Conservation (phyloP, 2,329 filamentous ascomycete genomes). For the Purpureocillium lavendulum region DNA sequence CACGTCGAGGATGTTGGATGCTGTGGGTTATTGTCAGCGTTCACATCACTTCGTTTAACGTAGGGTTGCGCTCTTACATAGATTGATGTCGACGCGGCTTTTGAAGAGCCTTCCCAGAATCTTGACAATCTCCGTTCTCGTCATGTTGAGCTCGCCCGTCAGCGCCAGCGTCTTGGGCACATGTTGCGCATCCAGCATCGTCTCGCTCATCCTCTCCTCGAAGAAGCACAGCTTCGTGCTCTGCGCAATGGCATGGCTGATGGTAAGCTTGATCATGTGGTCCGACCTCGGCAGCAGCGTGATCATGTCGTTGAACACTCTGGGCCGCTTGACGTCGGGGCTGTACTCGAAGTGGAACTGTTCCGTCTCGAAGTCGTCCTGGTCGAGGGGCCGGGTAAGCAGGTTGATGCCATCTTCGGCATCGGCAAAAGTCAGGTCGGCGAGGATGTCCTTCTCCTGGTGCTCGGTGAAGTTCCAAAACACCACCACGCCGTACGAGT, state of each 20-base stretch:
- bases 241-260: constrained; percentile 94
- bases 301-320: constrained; percentile 99
- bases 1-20: constrained; percentile 90
- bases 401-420: constrained; percentile 57
- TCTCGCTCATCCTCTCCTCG: constrained; percentile 89
- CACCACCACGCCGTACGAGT: constrained; percentile 92
- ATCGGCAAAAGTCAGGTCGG: constrained; percentile 84
- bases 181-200: constrained; percentile 87
- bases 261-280: constrained; percentile 98
- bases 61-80: too few species aligned
- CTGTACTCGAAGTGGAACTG: constrained; percentile 99
- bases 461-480: constrained; percentile 98
- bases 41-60: too few species aligned
- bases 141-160: constrained; percentile 87
- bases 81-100: constrained; percentile 90
- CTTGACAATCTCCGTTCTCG: constrained; percentile 81
- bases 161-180: constrained; percentile 83
- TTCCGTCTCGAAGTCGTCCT: constrained; percentile 92
- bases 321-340: constrained; percentile 71
- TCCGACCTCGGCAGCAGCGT: constrained; percentile 82
- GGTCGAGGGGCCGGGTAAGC: constrained; percentile 69
- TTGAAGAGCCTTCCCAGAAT: constrained; percentile 88
- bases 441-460: constrained; percentile 93
- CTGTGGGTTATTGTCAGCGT: constrained; percentile 31
- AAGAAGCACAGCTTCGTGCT: constrained; percentile 96